Evolutionary conservation across 345 rosid species (phyloP), one percentile per base, ranked within the genome.

Genomic region (Eucalyptus viminalis): DNA sequence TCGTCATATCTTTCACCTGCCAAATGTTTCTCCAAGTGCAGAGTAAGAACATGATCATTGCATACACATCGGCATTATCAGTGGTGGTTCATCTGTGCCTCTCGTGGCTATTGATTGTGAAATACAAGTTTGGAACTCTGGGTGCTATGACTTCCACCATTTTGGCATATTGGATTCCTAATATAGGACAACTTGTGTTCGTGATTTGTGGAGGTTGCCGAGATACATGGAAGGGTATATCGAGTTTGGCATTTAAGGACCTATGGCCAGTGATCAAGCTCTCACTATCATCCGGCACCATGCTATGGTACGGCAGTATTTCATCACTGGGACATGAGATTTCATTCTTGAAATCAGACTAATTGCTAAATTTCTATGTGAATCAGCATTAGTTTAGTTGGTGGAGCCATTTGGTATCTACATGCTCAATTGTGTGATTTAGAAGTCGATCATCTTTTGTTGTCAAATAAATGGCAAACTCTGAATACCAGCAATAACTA

Each of bases 1-100:
- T 89, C 87, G 87, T 93, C 21, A 15, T 87, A 29, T 95, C 96
- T 3, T 95, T 88, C 67, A 96, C 97, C 88, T 95, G 97, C 92
- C 98, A 97, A 91, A 94, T 94, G 95, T 96, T 94, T 89, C 93
- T 97, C 47, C 97, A 97, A 91, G 95, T 97, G 13, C 98, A 96
- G 91, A 95, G 97, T 95, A 96, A 93, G 93, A 97, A 96, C 93
- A 87, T 62, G 88, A 93, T 97, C 40, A 95, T 97, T 89, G 92
- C 96, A 3, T 97, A 94, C 92, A 91, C 91, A 88, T 96, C 96
- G 1, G 96, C 95, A 4, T 62, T 89, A 62, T 86, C 98, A 1
- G 72, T 95, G 14, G 62, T 65, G 3, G 88, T 95, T 87, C 98
- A 96, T 87, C 49, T 93, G 29, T 87, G 92, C 51, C 93, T 96